These are phyloP conservation scores for Gossypium trilobum DNA, from an alignment of 441 rosid species.

Conservation along the genomic window DNA sequence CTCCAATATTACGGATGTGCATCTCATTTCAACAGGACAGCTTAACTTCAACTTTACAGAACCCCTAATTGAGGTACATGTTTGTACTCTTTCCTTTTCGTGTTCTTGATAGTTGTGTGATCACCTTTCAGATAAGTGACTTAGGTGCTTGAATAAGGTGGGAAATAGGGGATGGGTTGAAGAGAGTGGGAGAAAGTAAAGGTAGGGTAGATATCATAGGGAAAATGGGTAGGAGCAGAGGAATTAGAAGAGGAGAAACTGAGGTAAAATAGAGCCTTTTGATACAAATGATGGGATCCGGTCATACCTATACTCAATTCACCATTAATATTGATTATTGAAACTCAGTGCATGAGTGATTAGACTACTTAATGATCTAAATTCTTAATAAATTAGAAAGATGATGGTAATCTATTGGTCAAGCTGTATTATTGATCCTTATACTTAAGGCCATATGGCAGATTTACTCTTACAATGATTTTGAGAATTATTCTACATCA, in stretches of 20 bases:
- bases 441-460: neutral
- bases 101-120: neutral
- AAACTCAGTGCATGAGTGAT: neutral
- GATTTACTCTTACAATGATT: neutral
- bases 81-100: slow-evolving; percentile 1
- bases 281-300: neutral
- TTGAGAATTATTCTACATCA: neutral
- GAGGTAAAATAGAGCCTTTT: neutral
- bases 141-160: neutral
- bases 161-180: neutral
- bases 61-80: slow-evolving; percentile 71
- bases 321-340: neutral
- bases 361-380: no score
- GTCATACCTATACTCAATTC: neutral
- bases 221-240: neutral
- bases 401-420: neutral
- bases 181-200: neutral
- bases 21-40: slow-evolving; percentile 49
- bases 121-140: neutral
- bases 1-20: slow-evolving; percentile 49
- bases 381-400: no score
- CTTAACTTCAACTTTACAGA: slow-evolving; percentile 77
- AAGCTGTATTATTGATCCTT: neutral
- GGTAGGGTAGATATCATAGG: neutral
- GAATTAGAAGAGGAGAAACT: neutral